Conservation (phyloP, 306 rosid genomes). For the Canavalia gladiata region DNA sequence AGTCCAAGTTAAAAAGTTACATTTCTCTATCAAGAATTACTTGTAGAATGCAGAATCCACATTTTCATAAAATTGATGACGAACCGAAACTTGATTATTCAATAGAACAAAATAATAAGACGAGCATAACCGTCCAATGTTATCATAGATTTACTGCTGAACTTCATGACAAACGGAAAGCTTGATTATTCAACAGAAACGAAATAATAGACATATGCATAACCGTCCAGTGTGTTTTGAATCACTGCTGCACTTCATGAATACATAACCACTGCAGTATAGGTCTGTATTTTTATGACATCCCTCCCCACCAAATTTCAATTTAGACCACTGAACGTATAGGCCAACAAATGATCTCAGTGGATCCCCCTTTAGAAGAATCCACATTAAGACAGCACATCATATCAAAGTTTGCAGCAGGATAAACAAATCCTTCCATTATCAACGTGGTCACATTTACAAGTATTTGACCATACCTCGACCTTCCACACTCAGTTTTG, state of each 20-base stretch:
- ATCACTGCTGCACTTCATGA: constrained; percentile 3
- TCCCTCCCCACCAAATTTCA: constrained; percentile 29
- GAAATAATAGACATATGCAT: neutral
- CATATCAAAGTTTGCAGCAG: neutral
- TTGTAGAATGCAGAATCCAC: neutral
- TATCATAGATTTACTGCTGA: neutral
- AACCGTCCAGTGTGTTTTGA: neutral
- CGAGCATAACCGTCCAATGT: neutral
- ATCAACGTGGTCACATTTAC: constrained; percentile 38
- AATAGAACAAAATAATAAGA: neutral
- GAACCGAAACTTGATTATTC: constrained; percentile 37
- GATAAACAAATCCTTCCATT: constrained; percentile 24
- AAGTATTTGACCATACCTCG: constrained; percentile 95
- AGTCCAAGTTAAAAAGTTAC: no score
- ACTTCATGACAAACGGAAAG: neutral
- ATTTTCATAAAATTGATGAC: constrained; percentile 3
- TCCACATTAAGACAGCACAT: constrained; percentile 11
- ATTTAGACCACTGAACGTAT: neutral
- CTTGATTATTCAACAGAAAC: constrained; percentile 34
- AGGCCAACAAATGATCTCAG: constrained; percentile 16
- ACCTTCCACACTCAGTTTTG: constrained; percentile 94
- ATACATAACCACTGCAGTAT: constrained; percentile 27
- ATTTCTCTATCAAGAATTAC: no score
- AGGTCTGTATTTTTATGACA: constrained; percentile 13
- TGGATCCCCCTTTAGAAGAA: constrained; percentile 11